These are phyloP conservation scores for Colletotrichum truncatum DNA, from an alignment of 2,329 filamentous ascomycete genomes.

Conservation along the genomic window DNA sequence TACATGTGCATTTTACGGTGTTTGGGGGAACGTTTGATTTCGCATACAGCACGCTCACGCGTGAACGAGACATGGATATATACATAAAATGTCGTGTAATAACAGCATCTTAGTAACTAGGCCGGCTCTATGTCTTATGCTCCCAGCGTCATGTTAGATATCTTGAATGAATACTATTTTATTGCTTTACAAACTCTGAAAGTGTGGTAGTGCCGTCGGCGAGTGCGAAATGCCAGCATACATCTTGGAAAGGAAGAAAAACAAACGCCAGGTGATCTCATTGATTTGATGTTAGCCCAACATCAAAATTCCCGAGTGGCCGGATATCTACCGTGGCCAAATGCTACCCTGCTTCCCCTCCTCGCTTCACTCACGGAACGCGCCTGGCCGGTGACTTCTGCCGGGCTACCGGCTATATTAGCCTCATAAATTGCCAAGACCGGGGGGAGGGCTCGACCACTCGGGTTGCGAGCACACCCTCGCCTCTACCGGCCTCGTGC, in stretches of 20 bases:
- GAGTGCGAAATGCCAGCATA: too few relatives aligned
- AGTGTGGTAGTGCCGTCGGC: too few relatives aligned
- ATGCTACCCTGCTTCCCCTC: not conserved
- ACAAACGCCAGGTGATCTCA: not conserved
- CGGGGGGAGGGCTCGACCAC: not conserved
- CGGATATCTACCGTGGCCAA: not conserved
- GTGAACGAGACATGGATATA: not conserved
- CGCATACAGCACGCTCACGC: not conserved
- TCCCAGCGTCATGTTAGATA: constrained; percentile 5
- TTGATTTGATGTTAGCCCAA: not conserved
- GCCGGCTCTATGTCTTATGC: not conserved
- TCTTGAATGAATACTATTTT: not conserved
- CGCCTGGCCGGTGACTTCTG: constrained; percentile 11
- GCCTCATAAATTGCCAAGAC: constrained; percentile 1
- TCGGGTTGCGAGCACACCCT: too few relatives aligned
- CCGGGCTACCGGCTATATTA: constrained; percentile 13
- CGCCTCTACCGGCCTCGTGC: too few relatives aligned
- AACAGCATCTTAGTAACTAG: not conserved
- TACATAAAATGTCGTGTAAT: not conserved
- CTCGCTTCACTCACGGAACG: not conserved
- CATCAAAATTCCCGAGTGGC: not conserved
- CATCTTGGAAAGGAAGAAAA: too few relatives aligned
- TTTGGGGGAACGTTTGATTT: not conserved
- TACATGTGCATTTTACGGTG: not conserved
- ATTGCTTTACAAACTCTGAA: too few relatives aligned